Evolutionary conservation across 352 stramenopile species (phyloP).

Genomic region (Pythium volutum): DNA sequence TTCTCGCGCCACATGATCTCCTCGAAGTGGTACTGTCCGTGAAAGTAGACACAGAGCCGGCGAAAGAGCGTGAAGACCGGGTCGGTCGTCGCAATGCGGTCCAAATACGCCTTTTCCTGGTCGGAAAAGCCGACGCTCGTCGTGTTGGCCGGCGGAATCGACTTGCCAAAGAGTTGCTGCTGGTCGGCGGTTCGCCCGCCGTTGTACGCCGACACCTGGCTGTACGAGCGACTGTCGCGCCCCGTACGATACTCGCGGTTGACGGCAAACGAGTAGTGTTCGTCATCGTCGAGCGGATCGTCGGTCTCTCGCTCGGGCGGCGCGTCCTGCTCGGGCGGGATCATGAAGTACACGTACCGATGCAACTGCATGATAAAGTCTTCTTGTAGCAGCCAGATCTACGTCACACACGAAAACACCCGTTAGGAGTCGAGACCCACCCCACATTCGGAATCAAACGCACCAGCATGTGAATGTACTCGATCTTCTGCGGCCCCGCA

Average conservation of each 20-base stretch:
- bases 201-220: slow-evolving; percentile 13
- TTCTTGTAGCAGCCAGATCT: slow-evolving; percentile 84
- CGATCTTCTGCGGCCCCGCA: slow-evolving; percentile 56
- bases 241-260: slow-evolving; percentile 10
- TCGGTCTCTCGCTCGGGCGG: background rate
- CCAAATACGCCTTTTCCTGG: slow-evolving; percentile 70
- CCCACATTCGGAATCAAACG: no score
- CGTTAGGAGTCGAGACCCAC: no score
- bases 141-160: slow-evolving; percentile 27
- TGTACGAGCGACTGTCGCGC: slow-evolving; percentile 9
- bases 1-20: slow-evolving; percentile 91
- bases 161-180: background rate
- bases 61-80: slow-evolving; percentile 81
- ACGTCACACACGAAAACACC: no score
- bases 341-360: slow-evolving; percentile 87
- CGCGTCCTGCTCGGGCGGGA: slow-evolving; percentile 63
- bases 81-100: slow-evolving; percentile 78
- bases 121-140: slow-evolving; percentile 45
- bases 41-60: slow-evolving; percentile 80
- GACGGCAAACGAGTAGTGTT: slow-evolving; percentile 14
- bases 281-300: slow-evolving; percentile 5
- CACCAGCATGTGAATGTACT: slow-evolving; percentile 86
- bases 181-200: background rate
- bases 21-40: slow-evolving; percentile 82
- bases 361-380: slow-evolving; percentile 84